Evolutionary conservation across 1,284 basidiomycete species (phyloP).

Genomic region (Trichosporon faecale): DNA sequence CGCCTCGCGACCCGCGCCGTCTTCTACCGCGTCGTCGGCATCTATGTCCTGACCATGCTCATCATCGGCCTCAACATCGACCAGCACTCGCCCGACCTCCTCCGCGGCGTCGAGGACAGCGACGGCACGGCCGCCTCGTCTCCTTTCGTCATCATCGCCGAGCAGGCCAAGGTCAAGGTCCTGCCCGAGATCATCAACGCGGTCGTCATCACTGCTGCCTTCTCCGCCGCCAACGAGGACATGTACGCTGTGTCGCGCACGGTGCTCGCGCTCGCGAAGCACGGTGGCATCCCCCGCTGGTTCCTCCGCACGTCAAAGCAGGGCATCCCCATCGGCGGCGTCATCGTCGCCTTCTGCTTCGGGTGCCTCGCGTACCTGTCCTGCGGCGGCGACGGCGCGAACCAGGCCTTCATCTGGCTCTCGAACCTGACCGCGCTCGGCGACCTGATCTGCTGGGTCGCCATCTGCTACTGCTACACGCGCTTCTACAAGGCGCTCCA

Average conservation of each 20-base stretch:
- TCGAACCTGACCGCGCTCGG: slow-evolving; percentile 57
- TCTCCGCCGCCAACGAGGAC: slow-evolving; percentile 56
- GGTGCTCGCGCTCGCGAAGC: slow-evolving; percentile 54
- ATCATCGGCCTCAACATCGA: slow-evolving; percentile 48
- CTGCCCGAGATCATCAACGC: slow-evolving; percentile 67
- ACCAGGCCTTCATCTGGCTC: slow-evolving; percentile 70
- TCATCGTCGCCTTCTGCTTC: slow-evolving; percentile 67
- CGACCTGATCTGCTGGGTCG: slow-evolving; percentile 71
- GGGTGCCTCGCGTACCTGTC: slow-evolving; percentile 56
- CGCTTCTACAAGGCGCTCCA: slow-evolving; percentile 70
- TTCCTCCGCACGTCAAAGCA: slow-evolving; percentile 61
- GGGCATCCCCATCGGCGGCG: slow-evolving; percentile 64
- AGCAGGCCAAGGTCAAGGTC: slow-evolving; percentile 67
- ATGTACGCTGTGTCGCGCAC: slow-evolving; percentile 56
- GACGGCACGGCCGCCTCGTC: slow-evolving; percentile 63
- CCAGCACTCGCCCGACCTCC: slow-evolving; percentile 45
- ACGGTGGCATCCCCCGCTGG: slow-evolving; percentile 60
- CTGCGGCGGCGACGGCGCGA: slow-evolving; percentile 57
- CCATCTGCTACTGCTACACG: slow-evolving; percentile 69
- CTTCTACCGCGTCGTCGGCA: slow-evolving; percentile 63
- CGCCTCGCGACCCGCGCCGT: slow-evolving; percentile 68
- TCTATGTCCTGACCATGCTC: slow-evolving; percentile 55
- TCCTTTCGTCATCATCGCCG: slow-evolving; percentile 70
- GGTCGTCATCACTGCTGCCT: slow-evolving; percentile 60
- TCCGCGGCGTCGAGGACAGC: slow-evolving; percentile 32